A percentile compares a stretch with the other conserved stretches of the same genome.
Evolutionary conservation across 2,329 filamentous ascomycete genomes (phyloP).

Genomic region (Nigrospora sphaerica): DNA sequence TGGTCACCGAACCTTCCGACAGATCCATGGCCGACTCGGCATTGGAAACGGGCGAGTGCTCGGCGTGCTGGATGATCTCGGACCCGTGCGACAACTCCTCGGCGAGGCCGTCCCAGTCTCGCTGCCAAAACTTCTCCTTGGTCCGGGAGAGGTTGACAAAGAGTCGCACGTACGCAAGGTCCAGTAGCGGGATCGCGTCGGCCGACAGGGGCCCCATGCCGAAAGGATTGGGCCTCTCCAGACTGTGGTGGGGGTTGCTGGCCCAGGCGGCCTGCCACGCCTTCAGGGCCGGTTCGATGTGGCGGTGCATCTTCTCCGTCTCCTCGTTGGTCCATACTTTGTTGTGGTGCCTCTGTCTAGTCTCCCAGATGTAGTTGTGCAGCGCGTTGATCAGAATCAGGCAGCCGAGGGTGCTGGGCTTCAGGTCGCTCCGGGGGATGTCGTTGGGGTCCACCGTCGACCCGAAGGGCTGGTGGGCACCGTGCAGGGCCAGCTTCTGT

Average conservation of each 20-base stretch:
- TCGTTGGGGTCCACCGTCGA: constrained; percentile 39
- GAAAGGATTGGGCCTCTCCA: constrained; percentile 79
- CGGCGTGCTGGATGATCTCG: constrained; percentile 68
- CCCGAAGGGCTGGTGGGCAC: constrained; percentile 37
- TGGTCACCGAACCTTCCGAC: constrained; percentile 38
- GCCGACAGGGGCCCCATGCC: constrained; percentile 77
- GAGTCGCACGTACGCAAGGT: constrained; percentile 84
- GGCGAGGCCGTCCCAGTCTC: constrained; percentile 87
- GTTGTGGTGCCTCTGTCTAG: constrained; percentile 79
- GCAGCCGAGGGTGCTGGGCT: constrained; percentile 87
- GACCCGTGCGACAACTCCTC: constrained; percentile 75
- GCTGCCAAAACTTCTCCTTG: constrained; percentile 90
- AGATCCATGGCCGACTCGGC: constrained; percentile 37
- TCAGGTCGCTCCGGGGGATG: constrained; percentile 54
- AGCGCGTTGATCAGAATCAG: constrained; percentile 87
- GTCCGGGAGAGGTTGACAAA: constrained; percentile 90
- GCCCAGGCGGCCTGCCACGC: constrained; percentile 94
- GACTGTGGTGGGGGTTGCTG: constrained; percentile 74
- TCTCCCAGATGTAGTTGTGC: constrained; percentile 99
- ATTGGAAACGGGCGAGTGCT: constrained; percentile 49
- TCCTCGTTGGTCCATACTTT: constrained; percentile 87
- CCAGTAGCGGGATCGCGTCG: constrained; percentile 83
- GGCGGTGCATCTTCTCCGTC: constrained; percentile 90
- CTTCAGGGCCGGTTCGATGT: constrained; percentile 87
- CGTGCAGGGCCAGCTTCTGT: constrained; percentile 42